phyloP scores from a whole-genome alignment of 306 rosid genomes.

The Inga leiocalycina region DNA sequence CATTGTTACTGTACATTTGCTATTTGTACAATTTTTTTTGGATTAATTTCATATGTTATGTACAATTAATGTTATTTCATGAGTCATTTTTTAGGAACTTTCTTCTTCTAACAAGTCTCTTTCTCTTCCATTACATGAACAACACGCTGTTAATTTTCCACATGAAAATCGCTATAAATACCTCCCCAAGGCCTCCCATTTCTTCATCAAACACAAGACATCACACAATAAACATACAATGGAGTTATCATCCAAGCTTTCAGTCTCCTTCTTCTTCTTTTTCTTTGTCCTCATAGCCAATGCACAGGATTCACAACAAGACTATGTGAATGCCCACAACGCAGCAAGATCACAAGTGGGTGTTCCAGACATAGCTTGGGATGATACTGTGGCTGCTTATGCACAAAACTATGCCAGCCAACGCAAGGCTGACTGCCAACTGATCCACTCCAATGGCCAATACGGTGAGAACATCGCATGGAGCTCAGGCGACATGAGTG shows the following conservation, averaged over 20 bases:
- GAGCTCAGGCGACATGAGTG: conserved; percentile 22
- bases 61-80: neutral
- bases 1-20: neutral
- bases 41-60: neutral
- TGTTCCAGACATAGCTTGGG: conserved; percentile 30
- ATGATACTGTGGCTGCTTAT: conserved; percentile 15
- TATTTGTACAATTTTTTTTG: too few species aligned
- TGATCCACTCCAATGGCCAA: conserved; percentile 41
- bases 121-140: neutral
- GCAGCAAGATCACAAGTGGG: conserved; percentile 29
- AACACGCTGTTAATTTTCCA: neutral
- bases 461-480: conserved; percentile 47
- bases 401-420: conserved; percentile 36
- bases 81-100: neutral
- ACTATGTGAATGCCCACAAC: conserved; percentile 42
- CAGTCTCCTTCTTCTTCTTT: neutral
- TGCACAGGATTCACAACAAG: conserved; percentile 40
- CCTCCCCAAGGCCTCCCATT: neutral
- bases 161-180: neutral
- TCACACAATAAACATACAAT: neutral
- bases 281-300: neutral
- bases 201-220: neutral
- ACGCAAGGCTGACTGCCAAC: conserved; percentile 27
- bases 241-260: neutral
- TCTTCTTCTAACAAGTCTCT: neutral